These are phyloP conservation scores for Porphyrellus cyaneotinctus DNA, from an alignment of 768 basidiomycete species.

Conservation along the genomic window DNA sequence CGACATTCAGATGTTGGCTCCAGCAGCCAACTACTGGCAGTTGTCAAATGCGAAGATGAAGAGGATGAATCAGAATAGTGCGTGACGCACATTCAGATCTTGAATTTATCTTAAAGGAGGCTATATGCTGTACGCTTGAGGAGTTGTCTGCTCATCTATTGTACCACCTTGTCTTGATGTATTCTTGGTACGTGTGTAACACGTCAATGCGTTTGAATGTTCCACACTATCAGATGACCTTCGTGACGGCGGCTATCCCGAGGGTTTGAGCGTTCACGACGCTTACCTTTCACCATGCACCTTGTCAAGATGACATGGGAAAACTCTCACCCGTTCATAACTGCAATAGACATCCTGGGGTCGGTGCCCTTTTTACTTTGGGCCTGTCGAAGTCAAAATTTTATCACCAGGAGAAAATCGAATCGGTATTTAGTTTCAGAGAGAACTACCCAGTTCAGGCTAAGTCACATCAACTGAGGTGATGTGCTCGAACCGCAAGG, in stretches of 20 bases:
- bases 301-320: conserved; percentile 3
- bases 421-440: neutral
- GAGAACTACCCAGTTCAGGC: conserved; percentile 1
- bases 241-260: neutral
- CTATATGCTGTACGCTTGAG: neutral
- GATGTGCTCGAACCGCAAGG: neutral
- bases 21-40: conserved; percentile 1
- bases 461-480: neutral
- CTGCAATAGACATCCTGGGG: neutral
- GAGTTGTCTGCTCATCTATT: neutral
- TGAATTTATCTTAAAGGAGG: neutral
- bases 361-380: neutral
- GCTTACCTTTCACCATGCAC: neutral
- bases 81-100: neutral
- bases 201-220: neutral
- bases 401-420: conserved; percentile 9
- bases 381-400: neutral
- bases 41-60: conserved; percentile 14
- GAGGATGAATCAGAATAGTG: conserved; percentile 9
- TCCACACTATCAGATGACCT: neutral
- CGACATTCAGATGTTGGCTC: conserved; percentile 18
- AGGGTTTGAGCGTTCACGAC: neutral
- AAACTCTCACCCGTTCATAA: neutral
- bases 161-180: conserved; percentile 1
- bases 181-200: conserved; percentile 1